Evolutionary conservation across 768 basidiomycete genomes (phyloP).

Genomic region (Mycena latifolia): DNA sequence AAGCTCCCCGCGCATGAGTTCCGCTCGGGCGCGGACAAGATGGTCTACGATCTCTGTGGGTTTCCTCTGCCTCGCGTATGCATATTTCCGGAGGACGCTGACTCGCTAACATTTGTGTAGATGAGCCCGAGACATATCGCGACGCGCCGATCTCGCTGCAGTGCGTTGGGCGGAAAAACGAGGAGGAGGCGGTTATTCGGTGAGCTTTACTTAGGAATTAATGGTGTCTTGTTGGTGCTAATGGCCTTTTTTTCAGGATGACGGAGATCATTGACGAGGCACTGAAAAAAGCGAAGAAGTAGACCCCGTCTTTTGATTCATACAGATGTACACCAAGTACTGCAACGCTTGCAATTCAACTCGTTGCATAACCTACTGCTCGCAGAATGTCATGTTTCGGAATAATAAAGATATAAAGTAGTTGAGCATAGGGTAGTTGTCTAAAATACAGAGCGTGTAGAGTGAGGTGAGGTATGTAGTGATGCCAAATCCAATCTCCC

Average conservation of each 20-base stretch:
- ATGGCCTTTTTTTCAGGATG: conserved; percentile 8
- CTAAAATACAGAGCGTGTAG: conserved; percentile 27
- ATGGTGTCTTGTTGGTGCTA: too few relatives aligned
- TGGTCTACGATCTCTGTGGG: conserved; percentile 42
- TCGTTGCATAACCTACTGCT: too few relatives aligned
- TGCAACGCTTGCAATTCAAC: too few relatives aligned
- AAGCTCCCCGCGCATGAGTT: conserved; percentile 57
- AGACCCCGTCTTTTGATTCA: too few relatives aligned
- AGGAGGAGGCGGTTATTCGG: conserved; percentile 25
- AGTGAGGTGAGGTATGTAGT: too few relatives aligned
- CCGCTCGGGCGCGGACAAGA: conserved; percentile 60
- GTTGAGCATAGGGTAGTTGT: conserved; percentile 24
- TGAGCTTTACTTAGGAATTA: too few relatives aligned
- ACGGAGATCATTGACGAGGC: conserved; percentile 17
- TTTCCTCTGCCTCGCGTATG: background rate
- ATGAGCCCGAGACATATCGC: conserved; percentile 5
- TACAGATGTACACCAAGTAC: too few relatives aligned
- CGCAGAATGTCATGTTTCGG: too few relatives aligned
- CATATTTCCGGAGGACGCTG: background rate
- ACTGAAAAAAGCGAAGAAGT: conserved; percentile 14
- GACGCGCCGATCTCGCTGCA: conserved; percentile 12
- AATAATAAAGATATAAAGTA: conserved; percentile 9
- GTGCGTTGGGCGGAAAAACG: conserved; percentile 15
- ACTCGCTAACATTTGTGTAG: background rate
- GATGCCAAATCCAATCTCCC: too few relatives aligned